These are phyloP conservation scores for Neltuma alba DNA, from an alignment of 306 rosid genomes.

Conservation along the genomic window DNA sequence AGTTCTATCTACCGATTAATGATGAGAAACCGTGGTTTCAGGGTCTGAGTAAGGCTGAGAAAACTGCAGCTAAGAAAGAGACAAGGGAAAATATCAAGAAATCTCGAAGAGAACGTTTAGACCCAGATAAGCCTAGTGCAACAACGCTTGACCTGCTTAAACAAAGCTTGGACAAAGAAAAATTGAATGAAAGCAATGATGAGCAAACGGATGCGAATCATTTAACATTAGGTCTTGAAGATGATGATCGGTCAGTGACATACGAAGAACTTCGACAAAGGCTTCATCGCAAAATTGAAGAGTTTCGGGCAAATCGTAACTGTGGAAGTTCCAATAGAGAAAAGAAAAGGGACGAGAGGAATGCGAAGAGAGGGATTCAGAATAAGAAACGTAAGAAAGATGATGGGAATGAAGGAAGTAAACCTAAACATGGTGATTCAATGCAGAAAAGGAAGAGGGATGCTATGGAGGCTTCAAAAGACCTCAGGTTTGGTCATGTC, in stretches of 20 bases:
- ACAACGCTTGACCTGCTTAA: constrained; percentile 70
- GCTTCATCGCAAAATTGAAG: constrained; percentile 64
- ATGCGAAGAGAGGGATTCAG: constrained; percentile 41
- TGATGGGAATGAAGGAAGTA: constrained; percentile 38
- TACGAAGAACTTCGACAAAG: constrained; percentile 75
- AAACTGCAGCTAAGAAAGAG: constrained; percentile 68
- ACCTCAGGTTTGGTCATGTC: constrained; percentile 70
- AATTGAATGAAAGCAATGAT: constrained; percentile 39
- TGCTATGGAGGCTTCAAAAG: constrained; percentile 73
- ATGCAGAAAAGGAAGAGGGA: constrained; percentile 54
- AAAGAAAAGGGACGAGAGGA: constrained; percentile 57
- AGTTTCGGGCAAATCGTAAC: constrained; percentile 53
- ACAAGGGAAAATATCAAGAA: constrained; percentile 74
- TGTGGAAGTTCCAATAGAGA: constrained; percentile 49
- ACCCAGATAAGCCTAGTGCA: constrained; percentile 65
- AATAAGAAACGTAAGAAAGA: constrained; percentile 68
- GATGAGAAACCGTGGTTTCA: constrained; percentile 86
- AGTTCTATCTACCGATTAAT: constrained; percentile 67
- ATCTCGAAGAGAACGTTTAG: constrained; percentile 67
- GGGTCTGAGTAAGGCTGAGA: constrained; percentile 72
- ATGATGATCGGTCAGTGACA: constrained; percentile 58
- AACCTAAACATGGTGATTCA: constrained; percentile 4
- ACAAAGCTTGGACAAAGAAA: constrained; percentile 57
- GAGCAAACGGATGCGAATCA: constrained; percentile 49
- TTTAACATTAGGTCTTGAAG: constrained; percentile 46